Evolutionary conservation across 768 basidiomycete species (phyloP), one percentile per base, ranked within the genome.

Genomic region (Lyophyllum shimeji): DNA sequence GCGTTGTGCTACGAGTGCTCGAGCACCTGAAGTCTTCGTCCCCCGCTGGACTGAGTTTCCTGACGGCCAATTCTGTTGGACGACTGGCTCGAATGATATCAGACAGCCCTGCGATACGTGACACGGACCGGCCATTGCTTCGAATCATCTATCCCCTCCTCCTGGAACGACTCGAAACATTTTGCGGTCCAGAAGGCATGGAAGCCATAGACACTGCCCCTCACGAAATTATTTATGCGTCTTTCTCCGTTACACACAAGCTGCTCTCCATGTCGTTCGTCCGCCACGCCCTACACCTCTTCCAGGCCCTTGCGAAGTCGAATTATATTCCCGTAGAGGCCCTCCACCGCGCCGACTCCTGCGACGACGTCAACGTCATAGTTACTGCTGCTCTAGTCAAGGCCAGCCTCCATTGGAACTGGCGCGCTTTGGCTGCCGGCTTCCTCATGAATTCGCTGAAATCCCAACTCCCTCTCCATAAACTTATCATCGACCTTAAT

Each of bases 321-420:
- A 71, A 72, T 3, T 71, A 73, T 53, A 69, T 89, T 48, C 80
- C 85, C 15, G 53, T 73, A 1, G 75, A 79, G 52, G 77, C 81
- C 2, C 66, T 85, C 37, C 66, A 72, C 11, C 65, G 69, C 40
- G 74, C 79, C 37, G 64, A 63, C 29, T 58, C 67, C n/a, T 64
- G 70, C 13, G 66, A 70, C 0, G 74, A 82, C 58, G 76, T 83
- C 46, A 64, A 69, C 20, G 67, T 78, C 18, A 79, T 86, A 50
- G 69, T 87, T 21, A 70, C 73, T 21, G 72, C 78, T 23, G 74
- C 81, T 12, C 64, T 86, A 31, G 73, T 81, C 9, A 76, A 77
- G 44, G 74, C 85, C 7, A 79, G 82, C 58, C 61, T 84, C 37
- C 72, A 79, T 58, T 86, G 82, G 81, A 71, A 77, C 40, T 86